Base-by-base conservation (phyloP, 2,329 filamentous ascomycete genomes). In the Alternaria sp. region DNA sequence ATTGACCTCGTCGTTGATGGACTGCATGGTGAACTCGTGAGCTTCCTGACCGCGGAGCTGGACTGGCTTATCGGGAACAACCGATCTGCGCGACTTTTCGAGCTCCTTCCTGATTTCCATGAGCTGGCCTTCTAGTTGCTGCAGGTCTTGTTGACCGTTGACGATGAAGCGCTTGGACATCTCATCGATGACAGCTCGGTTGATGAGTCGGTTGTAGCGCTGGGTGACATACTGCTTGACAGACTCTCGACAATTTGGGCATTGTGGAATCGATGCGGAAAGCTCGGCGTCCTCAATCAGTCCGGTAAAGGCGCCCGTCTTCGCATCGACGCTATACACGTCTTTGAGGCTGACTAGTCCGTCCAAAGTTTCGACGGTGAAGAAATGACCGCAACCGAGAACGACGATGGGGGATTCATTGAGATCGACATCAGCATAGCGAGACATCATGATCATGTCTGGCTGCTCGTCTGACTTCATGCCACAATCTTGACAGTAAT, bases 131-230 rank as follows among this genome's bases (percentile, higher is more conserved):
- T 74, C 72, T 5, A 80, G 54, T 7, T 62, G 46, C 54, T 67
- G 69, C 28, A 81, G 60, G 28, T 76, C 71, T 19, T 64, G 63
- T 36, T 75, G 65, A 1, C 74, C 71, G 51, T 60, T 73, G 30
- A 77, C 70, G 43, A 81, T 68, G 64, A 82, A 81, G 5, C 74
- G 63, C 56, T 79, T 81, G 1, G 78, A 75, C 66, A 75, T 74
- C 55, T 81, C 76, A 47, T 79, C 79, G 11, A 82, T 76, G 4
- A 81, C 72, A 12, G 77, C 78, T 54, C 74, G 59, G 49, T 79
- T 80, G 57, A 82, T 74, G 6, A 79, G 46, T 12, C 79, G 68
- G 51, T 80, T 80, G 63, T 81, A 82, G 46, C 80, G 62, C 15
- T 78, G 73, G 0, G 73, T 81, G 1, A 64, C 70, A 23, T 71